Evolutionary conservation across 2,329 filamentous ascomycete genomes (phyloP).

Genomic region (Basipetospora chlamydospora): DNA sequence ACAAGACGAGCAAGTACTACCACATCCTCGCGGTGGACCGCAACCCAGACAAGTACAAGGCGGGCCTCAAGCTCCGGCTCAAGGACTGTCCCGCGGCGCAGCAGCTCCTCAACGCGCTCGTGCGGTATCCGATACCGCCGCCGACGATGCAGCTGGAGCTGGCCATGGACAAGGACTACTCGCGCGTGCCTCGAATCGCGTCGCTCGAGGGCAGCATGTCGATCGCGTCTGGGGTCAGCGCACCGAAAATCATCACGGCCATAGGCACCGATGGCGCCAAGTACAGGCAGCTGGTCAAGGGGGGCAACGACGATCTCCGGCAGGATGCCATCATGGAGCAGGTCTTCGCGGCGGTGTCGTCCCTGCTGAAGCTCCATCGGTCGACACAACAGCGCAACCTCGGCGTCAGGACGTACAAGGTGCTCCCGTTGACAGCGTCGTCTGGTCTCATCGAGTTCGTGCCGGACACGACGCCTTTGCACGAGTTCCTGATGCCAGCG

Average conservation of each 20-base stretch:
- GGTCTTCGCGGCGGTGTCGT: slow-evolving; percentile 91
- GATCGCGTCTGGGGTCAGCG: slow-evolving; percentile 80
- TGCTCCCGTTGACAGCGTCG: slow-evolving; percentile 70
- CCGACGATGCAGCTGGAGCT: slow-evolving; percentile 79
- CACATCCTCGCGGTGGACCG: slow-evolving; percentile 50
- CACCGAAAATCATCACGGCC: slow-evolving; percentile 83
- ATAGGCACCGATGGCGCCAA: slow-evolving; percentile 60
- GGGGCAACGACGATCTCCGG: slow-evolving; percentile 85
- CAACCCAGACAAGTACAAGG: slow-evolving; percentile 51
- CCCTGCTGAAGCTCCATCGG: slow-evolving; percentile 72
- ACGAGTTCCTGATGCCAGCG: slow-evolving; percentile 83
- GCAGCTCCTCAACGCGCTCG: slow-evolving; percentile 47
- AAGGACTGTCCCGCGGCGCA: slow-evolving; percentile 49
- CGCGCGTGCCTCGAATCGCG: slow-evolving; percentile 55
- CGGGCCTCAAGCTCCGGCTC: slow-evolving; percentile 48
- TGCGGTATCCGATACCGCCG: slow-evolving; percentile 61
- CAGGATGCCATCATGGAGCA: slow-evolving; percentile 99
- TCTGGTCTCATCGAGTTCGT: slow-evolving; percentile 97
- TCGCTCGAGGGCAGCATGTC: slow-evolving; percentile 62
- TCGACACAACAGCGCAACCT: slow-evolving; percentile 77
- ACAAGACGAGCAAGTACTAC: slow-evolving; percentile 56
- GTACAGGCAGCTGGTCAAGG: slow-evolving; percentile 90
- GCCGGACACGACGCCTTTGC: slow-evolving; percentile 77
- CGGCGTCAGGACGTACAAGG: slow-evolving; percentile 91
- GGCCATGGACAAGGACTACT: slow-evolving; percentile 60